phyloP scores from a whole-genome alignment of 371 early-diverging fungal genomes.

The Syncephalastrum sp. region DNA sequence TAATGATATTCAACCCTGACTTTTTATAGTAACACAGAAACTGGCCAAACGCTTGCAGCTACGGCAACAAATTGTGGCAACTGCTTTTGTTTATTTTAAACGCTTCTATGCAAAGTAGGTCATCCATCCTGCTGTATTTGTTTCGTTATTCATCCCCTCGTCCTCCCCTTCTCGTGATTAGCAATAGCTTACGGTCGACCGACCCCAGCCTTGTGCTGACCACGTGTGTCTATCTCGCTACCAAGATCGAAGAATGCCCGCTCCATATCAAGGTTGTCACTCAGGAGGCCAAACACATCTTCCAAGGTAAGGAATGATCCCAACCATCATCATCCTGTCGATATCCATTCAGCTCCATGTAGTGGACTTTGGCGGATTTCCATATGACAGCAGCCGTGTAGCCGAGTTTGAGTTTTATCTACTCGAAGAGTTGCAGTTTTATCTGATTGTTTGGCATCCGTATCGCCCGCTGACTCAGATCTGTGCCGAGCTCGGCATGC shows the following conservation, averaged over 20 bases:
- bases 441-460: slow-evolving; percentile 84
- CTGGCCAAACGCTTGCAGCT: slow-evolving; percentile 73
- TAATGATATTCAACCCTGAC: neutral
- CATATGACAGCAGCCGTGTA: slow-evolving; percentile 73
- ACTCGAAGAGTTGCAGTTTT: slow-evolving; percentile 85
- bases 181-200: slow-evolving; percentile 67
- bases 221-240: slow-evolving; percentile 85
- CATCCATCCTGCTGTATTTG: neutral
- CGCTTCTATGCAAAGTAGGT: slow-evolving; percentile 84
- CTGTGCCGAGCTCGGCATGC: slow-evolving; percentile 56
- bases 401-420: slow-evolving; percentile 92
- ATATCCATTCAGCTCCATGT: slow-evolving; percentile 6
- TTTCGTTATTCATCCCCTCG: neutral
- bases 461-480: slow-evolving; percentile 74
- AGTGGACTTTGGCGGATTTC: slow-evolving; percentile 57
- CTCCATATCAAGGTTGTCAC: slow-evolving; percentile 79
- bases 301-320: slow-evolving; percentile 47
- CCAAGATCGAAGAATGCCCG: slow-evolving; percentile 89
- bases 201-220: slow-evolving; percentile 79
- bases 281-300: slow-evolving; percentile 64
- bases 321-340: neutral
- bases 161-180: slow-evolving; percentile 16
- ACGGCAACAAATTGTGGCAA: slow-evolving; percentile 83
- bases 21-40: slow-evolving; percentile 66
- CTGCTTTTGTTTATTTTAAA: slow-evolving; percentile 86